Percentiles rank a stretch among this genome's conserved stretches.
These are phyloP conservation scores for Botrytis byssoidea DNA, from an alignment of 2,329 filamentous ascomycete species.

Conservation along the genomic window DNA sequence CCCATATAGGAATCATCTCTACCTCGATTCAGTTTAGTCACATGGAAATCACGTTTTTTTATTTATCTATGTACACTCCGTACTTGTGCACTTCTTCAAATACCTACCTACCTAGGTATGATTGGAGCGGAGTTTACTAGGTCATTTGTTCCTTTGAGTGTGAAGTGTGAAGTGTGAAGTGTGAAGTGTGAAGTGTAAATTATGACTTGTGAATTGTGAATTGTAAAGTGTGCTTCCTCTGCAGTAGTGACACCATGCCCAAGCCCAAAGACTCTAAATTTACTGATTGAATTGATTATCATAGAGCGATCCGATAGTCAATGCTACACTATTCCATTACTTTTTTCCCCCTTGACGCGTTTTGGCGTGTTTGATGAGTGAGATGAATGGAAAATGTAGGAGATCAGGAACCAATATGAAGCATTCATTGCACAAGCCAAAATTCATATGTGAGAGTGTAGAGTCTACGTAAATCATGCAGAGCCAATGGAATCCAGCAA, in stretches of 20 bases:
- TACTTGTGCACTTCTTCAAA: too few relatives aligned
- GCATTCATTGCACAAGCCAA: conserved; percentile 3
- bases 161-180: too few relatives aligned
- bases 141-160: neutral
- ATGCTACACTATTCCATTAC: neutral
- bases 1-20: neutral
- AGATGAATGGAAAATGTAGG: neutral
- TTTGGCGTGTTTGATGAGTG: conserved; percentile 6
- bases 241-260: neutral
- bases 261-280: neutral
- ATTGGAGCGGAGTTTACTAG: neutral
- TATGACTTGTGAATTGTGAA: neutral
- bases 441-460: neutral
- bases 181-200: neutral
- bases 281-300: neutral
- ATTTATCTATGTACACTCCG: neutral
- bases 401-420: neutral
- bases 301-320: neutral
- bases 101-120: too few relatives aligned
- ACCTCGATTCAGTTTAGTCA: neutral
- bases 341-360: neutral
- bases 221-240: neutral
- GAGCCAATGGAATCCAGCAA: neutral
- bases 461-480: neutral
- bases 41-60: neutral